phyloP scores from a whole-genome alignment of 2,329 filamentous ascomycete species.

The Trichoderma citrinoviride region DNA sequence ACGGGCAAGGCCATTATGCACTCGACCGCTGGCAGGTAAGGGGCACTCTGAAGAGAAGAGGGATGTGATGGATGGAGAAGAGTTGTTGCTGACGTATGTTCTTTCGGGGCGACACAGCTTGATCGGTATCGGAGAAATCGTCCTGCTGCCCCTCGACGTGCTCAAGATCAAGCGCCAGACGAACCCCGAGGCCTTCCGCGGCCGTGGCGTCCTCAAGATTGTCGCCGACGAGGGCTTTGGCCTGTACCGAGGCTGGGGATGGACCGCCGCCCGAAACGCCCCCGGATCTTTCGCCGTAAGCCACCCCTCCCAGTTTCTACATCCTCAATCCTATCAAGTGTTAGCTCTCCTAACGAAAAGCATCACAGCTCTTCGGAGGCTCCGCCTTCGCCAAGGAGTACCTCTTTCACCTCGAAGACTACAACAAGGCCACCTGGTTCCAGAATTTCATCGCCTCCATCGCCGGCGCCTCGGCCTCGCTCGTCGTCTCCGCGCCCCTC shows the following conservation, averaged over 20 bases:
- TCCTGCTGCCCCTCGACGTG: constrained; percentile 91
- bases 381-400: constrained; percentile 98
- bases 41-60: too few relatives aligned
- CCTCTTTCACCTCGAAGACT: constrained; percentile 82
- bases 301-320: not conserved
- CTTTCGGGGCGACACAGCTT: constrained; percentile 56
- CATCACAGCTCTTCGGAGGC: constrained; percentile 82
- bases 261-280: constrained; percentile 95
- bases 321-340: not conserved
- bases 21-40: constrained; percentile 84
- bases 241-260: constrained; percentile 92
- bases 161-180: constrained; percentile 99
- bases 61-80: too few relatives aligned
- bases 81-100: not conserved
- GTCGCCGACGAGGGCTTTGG: constrained; percentile 92
- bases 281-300: constrained; percentile 93
- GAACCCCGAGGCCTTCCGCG: constrained; percentile 96
- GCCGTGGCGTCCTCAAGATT: constrained; percentile 85
- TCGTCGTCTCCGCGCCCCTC: constrained; percentile 91
- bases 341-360: not conserved
- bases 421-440: constrained; percentile 90
- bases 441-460: constrained; percentile 98
- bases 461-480: constrained; percentile 88
- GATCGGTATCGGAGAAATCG: constrained; percentile 95
- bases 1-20: constrained; percentile 98